Conservation (phyloP, 768 basidiomycete genomes). For the Fomitopsis serialis region DNA sequence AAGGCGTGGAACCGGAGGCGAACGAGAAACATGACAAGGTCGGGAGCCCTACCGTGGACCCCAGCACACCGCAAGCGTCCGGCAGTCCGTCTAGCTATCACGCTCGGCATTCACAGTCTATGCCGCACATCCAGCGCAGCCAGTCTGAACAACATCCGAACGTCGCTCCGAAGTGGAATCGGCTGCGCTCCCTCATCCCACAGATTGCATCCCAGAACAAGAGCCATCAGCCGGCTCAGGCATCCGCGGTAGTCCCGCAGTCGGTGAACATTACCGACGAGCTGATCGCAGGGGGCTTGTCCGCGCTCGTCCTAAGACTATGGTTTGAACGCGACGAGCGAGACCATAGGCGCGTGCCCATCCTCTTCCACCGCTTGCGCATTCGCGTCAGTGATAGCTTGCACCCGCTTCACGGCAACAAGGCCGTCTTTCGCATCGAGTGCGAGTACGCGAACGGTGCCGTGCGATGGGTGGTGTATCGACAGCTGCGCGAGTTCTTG, state of each 20-base stretch:
- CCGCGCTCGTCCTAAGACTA: conserved; percentile 70
- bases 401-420: conserved; percentile 70
- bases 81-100: neutral
- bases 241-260: conserved; percentile 45
- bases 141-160: conserved; percentile 15
- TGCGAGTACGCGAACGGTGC: conserved; percentile 96
- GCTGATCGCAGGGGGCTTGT: conserved; percentile 74
- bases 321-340: conserved; percentile 89
- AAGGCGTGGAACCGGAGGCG: neutral
- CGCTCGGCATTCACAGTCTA: conserved; percentile 24
- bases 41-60: conserved; percentile 3
- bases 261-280: conserved; percentile 78
- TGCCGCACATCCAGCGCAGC: conserved; percentile 20
- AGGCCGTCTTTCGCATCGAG: conserved; percentile 85
- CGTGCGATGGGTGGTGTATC: conserved; percentile 91
- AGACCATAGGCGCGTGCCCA: conserved; percentile 72
- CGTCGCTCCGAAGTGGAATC: conserved; percentile 47
- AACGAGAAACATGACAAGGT: conserved; percentile 9
- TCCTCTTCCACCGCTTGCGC: conserved; percentile 73
- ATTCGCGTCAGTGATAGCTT: conserved; percentile 84
- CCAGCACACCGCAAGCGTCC: conserved; percentile 4
- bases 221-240: conserved; percentile 28
- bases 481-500: conserved; percentile 88
- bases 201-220: conserved; percentile 36
- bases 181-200: conserved; percentile 62